Base-by-base conservation (phyloP, 345 rosid genomes). In the Eucalyptus cloeziana region DNA sequence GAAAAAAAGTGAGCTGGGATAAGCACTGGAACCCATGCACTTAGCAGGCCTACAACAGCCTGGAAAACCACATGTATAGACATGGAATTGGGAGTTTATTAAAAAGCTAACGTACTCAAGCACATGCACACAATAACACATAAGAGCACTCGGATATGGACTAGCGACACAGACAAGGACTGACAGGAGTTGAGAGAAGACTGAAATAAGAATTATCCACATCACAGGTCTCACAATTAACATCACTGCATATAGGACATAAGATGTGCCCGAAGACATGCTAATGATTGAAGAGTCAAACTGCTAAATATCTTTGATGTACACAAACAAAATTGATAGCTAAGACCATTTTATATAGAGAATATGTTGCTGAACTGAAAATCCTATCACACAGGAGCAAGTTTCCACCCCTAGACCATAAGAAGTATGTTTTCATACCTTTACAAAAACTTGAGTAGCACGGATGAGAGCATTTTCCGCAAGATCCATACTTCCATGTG, bases 371-470 rank as follows among this genome's bases (percentile, higher is more conserved):
- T 76, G 83, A 21, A 37, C 47, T 76, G 83, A 76, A 76, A 76
- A 76, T 76, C 8, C 83, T 37, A 21, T 10, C 47, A 76, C 15
- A 2, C 24, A 37, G 83, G 43, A 76, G 9, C 47, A 12, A 76
- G 47, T 40, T 40, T 76, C 85, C 85, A 76, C 83, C 40, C 11
- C 51, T 49, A 27, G 33, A 64, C 27, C 30, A 21, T 21, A 13
- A 76, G 47, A 40, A 21, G 47, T 76, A 40, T 40, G 47, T 12
- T 21, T 76, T 76, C 89, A 87, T 94, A 98, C 99, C 99, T 98
- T 98, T 88, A 98, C 99, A 91, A 97, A 98, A 80, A 95, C 96
- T 92, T 97, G 97, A 76, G 99, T 95, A 90, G 99, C 98, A 91
- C 99, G 98, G 91, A 93, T 89, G 89, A 98, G 98, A 27, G 98